phyloP scores from a whole-genome alignment of 2,329 filamentous ascomycete genomes.

The Scedosporium apiospermum region DNA sequence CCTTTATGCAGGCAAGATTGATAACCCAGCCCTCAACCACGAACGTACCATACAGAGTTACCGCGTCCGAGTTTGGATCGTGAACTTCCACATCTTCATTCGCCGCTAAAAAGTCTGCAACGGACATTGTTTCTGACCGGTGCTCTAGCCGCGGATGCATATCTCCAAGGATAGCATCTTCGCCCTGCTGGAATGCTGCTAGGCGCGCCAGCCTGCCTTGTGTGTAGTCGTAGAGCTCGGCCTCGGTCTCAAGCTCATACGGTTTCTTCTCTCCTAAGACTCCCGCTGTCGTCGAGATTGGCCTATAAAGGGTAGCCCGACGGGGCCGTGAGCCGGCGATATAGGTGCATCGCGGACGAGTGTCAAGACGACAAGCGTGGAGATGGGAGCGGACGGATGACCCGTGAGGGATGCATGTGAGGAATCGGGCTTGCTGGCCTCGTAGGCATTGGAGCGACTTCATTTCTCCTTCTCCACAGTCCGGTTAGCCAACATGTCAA shows the following conservation, averaged over 20 bases:
- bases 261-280: not conserved
- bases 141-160: conserved; percentile 9
- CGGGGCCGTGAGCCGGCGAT: not conserved
- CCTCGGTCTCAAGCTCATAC: conserved; percentile 6
- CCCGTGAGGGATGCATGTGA: conserved; percentile 1
- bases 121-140: conserved; percentile 9
- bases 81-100: conserved; percentile 4
- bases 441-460: conserved; percentile 26
- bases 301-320: not conserved
- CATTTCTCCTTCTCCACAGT: conserved; percentile 18
- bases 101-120: conserved; percentile 10
- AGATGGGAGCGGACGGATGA: not conserved
- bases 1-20: conserved; percentile 3
- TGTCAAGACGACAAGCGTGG: not conserved
- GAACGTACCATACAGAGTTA: conserved; percentile 18
- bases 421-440: conserved; percentile 3
- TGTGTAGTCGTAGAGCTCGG: conserved; percentile 25
- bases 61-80: conserved; percentile 3
- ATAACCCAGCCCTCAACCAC: not conserved
- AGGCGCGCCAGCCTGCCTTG: conserved; percentile 23
- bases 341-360: not conserved
- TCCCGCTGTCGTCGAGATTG: not conserved
- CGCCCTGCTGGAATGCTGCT: conserved; percentile 17
- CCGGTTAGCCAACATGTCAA: conserved; percentile 8
- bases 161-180: conserved; percentile 4